Base-by-base conservation (phyloP, 192 early-diverging fungal genomes). In the Coemansia sp. region DNA sequence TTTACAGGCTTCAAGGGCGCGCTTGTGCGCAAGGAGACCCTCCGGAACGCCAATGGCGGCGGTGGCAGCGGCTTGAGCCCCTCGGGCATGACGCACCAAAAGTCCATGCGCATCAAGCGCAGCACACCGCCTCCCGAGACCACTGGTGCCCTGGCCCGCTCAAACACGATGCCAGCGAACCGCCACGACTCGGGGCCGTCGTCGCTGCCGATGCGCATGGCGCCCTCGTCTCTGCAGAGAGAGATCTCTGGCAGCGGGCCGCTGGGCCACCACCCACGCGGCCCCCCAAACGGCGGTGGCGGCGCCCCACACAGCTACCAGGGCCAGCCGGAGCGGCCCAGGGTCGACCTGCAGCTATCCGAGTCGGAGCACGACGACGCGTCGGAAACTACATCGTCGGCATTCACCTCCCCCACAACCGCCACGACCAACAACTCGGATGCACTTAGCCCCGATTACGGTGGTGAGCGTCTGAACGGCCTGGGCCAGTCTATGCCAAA, bases 1-100 rank as follows among this genome's bases (percentile, higher is more conserved):
- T 78, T 67, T 37, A 78, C 75, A 0, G 75, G 75, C 5, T 78
- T 78, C 58, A 71, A 78, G 62, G 75, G 75, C 27, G 75, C 75
- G 25, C 50, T 78, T 34, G 68, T 67, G 34, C 68, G 75, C 50
- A 71, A 78, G 57, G 68, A 66, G 45, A 72, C 60, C 18, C 50
- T 64, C 35, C 51, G 55, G 50, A 62, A 54, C 25, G 18, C 54
- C 22, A n/a, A n/a, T n/a, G n/a, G n/a, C n/a, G n/a, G n/a, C n/a
- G n/a, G n/a, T n/a, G n/a, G n/a, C n/a, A n/a, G n/a, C n/a, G n/a
- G n/a, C n/a, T n/a, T n/a, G n/a, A n/a, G n/a, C n/a, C 41, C 52
- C 23, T 17, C 41, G n/a, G 9, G 33, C 9, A 59, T 72, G 19
- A 23, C 36, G 3, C 61, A 72, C 53, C 68, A 72, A 50, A 74